phyloP scores from a whole-genome alignment of 345 rosid species.

The Rhodamnia argentea region DNA sequence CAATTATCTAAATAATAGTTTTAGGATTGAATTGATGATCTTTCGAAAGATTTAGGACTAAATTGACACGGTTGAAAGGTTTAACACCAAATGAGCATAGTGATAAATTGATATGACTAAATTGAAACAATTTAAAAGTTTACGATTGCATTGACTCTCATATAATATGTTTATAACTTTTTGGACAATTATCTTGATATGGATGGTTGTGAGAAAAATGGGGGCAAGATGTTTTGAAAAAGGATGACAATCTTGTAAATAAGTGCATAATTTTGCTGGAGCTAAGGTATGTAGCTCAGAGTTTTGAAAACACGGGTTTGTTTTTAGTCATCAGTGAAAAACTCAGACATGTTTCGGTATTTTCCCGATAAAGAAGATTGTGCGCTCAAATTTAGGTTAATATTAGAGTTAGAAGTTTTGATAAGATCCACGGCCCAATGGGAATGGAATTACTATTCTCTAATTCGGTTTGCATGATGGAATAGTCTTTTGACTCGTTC shows the following conservation, averaged over 20 bases:
- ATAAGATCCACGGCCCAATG: not conserved
- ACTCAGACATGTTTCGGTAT: rapidly evolving
- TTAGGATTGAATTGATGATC: too few relatives aligned
- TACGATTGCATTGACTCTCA: too few relatives aligned
- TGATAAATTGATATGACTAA: too few relatives aligned
- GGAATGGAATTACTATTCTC: not conserved
- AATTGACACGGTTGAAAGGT: too few relatives aligned
- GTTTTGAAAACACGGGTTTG: not conserved
- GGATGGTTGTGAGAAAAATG: not conserved
- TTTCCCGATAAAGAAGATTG: not conserved
- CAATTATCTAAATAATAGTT: too few relatives aligned
- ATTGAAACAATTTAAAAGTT: too few relatives aligned
- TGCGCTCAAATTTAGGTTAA: not conserved
- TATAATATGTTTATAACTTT: too few relatives aligned
- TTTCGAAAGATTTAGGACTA: too few relatives aligned
- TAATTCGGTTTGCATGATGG: not conserved
- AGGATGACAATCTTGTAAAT: not conserved
- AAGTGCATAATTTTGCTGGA: not conserved
- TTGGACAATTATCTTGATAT: too few relatives aligned
- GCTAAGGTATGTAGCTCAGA: not conserved
- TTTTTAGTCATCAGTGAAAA: not conserved
- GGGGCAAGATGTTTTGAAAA: not conserved
- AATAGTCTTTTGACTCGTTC: not conserved
- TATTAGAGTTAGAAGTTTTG: not conserved
- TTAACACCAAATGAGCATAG: too few relatives aligned